A percentile compares a stretch with the other conserved stretches of the same genome.
Conservation (phyloP, 1,284 basidiomycete genomes). For the Sparassis latifolia region DNA sequence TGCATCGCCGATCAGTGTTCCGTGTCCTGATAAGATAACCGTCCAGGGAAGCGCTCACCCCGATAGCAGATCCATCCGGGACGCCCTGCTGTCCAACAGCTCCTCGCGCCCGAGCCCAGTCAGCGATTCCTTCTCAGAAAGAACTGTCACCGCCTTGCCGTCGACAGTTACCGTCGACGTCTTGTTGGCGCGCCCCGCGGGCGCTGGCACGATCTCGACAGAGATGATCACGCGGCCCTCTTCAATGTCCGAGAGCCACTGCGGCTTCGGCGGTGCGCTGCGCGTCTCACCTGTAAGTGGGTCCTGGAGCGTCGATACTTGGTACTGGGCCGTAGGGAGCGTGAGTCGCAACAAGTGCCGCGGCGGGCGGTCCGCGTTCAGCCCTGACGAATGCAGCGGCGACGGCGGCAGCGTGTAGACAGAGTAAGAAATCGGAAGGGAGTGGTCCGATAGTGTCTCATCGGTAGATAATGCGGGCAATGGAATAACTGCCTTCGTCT, state of each 20-base stretch:
- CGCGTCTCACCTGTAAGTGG: slow-evolving; percentile 72
- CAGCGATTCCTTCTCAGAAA: slow-evolving; percentile 71
- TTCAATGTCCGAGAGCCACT: slow-evolving; percentile 69
- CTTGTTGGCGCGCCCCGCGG: slow-evolving; percentile 15
- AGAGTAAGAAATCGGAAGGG: slow-evolving; percentile 47
- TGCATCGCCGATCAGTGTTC: slow-evolving; percentile 9
- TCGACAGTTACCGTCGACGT: slow-evolving; percentile 41
- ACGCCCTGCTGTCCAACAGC: slow-evolving; percentile 59
- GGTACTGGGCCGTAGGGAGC: slow-evolving; percentile 78
- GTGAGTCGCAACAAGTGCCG: slow-evolving; percentile 72
- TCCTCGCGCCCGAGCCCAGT: slow-evolving; percentile 66
- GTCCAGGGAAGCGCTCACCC: slow-evolving; percentile 38
- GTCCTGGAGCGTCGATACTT: slow-evolving; percentile 67
- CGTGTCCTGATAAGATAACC: neutral
- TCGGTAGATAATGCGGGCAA: slow-evolving; percentile 10
- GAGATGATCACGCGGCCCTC: slow-evolving; percentile 58
- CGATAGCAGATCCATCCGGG: slow-evolving; percentile 55
- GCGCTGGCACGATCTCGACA: slow-evolving; percentile 45
- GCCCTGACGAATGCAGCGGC: slow-evolving; percentile 69
- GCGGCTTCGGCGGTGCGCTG: slow-evolving; percentile 59
- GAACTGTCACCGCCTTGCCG: slow-evolving; percentile 46
- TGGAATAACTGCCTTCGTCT: slow-evolving; percentile 21
- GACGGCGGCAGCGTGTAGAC: slow-evolving; percentile 73
- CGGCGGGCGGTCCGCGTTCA: slow-evolving; percentile 50
- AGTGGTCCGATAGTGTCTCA: slow-evolving; percentile 5